Evolutionary conservation across 257 asterid genomes (phyloP), one percentile per base, ranked within the genome.

Genomic region (Fraxinus quadrangulata): DNA sequence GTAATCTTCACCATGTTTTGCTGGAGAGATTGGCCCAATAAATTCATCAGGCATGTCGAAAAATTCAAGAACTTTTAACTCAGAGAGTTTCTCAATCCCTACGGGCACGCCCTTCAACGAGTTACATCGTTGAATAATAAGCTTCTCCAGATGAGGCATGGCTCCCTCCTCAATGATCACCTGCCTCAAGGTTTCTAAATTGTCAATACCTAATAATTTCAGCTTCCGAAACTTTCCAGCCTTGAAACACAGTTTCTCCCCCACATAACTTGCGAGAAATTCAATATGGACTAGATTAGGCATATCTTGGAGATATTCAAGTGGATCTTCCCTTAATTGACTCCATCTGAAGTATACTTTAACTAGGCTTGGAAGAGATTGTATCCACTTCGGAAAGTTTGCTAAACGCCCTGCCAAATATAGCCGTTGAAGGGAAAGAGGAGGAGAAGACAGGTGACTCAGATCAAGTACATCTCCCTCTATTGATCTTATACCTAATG

Each of bases 101-200:
- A 45, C 40, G 17, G 77, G 70, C 77, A 74, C 42, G 1, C 77
- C 24, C 16, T 51, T 3, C 68, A 73, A 23, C 24, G 34, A 49
- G 68, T 59, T 73, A 17, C 77, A 73, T 56, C 68, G 36, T 65
- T 73, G 68, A 73, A 73, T 47, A 6, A 73, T 4, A 49, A 73
- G 67, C 68, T 73, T 73, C 54, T 80, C 75, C 45, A 66, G 81
- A 45, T 6, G 54, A 70, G 83, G 80, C 84, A 80, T 74, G 70
- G 83, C 73, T 30, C 83, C 82, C 12, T 77, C 12, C 47, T 77
- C 81, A 33, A 74, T 12, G 70, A 16, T 61, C 21, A 77, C 67
- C 40, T 31, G 11, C 24, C 67, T 80, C 78, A 77, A 36, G 12
- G 13, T 76, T 9, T n/a, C 40, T 39, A 72, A 26, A 4, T 37